phyloP scores from a whole-genome alignment of 441 rosid species.

The Populus hybrid region DNA sequence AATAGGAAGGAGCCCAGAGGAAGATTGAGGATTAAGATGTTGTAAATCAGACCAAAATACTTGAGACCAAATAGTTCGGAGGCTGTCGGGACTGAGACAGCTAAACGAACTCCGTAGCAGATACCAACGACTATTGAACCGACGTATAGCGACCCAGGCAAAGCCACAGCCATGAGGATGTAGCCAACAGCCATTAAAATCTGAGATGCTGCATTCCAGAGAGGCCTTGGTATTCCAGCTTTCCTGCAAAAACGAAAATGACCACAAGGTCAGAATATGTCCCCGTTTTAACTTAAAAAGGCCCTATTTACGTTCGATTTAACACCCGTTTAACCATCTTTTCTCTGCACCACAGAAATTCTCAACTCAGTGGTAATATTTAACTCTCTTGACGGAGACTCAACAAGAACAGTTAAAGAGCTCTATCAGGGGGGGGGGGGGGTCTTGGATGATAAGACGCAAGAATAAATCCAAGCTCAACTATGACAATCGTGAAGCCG shows the following conservation, averaged over 20 bases:
- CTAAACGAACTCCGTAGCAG: slow-evolving; percentile 82
- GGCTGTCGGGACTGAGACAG: slow-evolving; percentile 75
- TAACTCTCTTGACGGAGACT: background rate
- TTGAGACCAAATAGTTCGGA: slow-evolving; percentile 88
- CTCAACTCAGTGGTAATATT: background rate
- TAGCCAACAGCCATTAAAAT: slow-evolving; percentile 70
- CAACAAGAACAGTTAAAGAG: background rate
- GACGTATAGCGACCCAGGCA: slow-evolving; percentile 73
- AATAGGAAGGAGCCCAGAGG: slow-evolving; percentile 87
- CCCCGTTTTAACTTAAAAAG: background rate
- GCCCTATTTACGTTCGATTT: background rate
- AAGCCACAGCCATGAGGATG: slow-evolving; percentile 62
- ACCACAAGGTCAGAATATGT: background rate
- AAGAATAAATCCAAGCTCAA: too few relatives aligned
- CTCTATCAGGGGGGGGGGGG: too few relatives aligned
- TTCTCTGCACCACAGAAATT: too few relatives aligned
- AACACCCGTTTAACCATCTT: background rate
- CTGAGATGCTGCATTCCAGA: slow-evolving; percentile 87
- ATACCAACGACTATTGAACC: slow-evolving; percentile 73
- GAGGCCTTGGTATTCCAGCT: slow-evolving; percentile 74
- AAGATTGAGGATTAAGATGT: slow-evolving; percentile 69
- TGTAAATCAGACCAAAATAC: slow-evolving; percentile 72
- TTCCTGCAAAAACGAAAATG: slow-evolving; percentile 36
- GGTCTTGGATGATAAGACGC: background rate
- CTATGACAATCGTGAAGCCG: too few relatives aligned